Conservation (phyloP, 2,329 filamentous ascomycete genomes). For the Drechslera avenae region DNA sequence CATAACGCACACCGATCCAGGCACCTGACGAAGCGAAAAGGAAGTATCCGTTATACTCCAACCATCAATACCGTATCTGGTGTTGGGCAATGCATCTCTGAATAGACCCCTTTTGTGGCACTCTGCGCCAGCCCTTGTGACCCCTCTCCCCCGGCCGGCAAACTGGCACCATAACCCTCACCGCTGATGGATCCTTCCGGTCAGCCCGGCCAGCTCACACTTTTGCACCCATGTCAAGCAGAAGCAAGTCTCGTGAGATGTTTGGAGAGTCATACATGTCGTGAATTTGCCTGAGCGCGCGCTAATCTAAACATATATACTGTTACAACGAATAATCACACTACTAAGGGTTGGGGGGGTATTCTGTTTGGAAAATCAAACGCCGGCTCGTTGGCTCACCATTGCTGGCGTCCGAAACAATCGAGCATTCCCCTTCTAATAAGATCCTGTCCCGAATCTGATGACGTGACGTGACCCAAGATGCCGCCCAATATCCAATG, state of each 20-base stretch:
- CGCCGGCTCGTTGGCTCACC: slow-evolving; percentile 29
- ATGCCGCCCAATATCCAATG: slow-evolving; percentile 15
- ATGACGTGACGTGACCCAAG: not conserved
- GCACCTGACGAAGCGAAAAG: slow-evolving; percentile 14
- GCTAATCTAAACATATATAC: slow-evolving; percentile 17
- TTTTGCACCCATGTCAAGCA: slow-evolving; percentile 1
- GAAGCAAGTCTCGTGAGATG: slow-evolving; percentile 1
- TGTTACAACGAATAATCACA: slow-evolving; percentile 16
- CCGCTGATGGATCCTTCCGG: slow-evolving; percentile 1
- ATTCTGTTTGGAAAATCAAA: slow-evolving; percentile 32
- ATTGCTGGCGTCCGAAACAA: slow-evolving; percentile 23
- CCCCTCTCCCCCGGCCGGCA: not conserved
- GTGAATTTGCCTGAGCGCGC: slow-evolving; percentile 13
- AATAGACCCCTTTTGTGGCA: slow-evolving; percentile 4
- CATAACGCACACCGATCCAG: slow-evolving; percentile 18
- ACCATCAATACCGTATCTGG: not conserved
- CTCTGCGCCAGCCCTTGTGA: not conserved
- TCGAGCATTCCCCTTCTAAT: slow-evolving; percentile 28
- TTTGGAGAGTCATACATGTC: slow-evolving; percentile 6
- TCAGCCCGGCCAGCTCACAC: slow-evolving; percentile 4
- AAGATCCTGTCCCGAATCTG: slow-evolving; percentile 14
- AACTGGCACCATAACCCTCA: slow-evolving; percentile 4
- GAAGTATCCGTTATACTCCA: slow-evolving; percentile 12
- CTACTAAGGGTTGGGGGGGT: slow-evolving; percentile 32
- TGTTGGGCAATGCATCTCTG: not conserved